Evolutionary conservation across 1,139 yeast species (phyloP), one percentile per base, ranked within the genome.

Genomic region (Zygosaccharomyces sapae): DNA sequence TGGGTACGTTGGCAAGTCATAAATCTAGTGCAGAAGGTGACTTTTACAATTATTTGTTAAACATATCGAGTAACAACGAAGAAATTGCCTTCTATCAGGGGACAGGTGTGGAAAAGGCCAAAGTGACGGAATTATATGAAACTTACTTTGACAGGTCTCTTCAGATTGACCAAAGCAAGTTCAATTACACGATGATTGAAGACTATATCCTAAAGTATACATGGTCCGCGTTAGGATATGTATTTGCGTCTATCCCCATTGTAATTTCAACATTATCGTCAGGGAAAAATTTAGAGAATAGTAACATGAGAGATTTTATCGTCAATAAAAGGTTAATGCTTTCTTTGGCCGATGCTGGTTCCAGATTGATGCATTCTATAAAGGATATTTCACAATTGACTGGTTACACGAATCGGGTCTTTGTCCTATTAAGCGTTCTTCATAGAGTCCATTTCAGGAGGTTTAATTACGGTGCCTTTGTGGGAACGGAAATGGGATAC

Each of bases 61-160:
- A 87, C 61, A 74, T 90, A 62, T 88, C 88, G 63, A 83, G 86
- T 48, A 90, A 90, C 62, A 84, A 90, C 58, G 97, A 90, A 69
- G 97, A 90, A 65, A 88, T 90, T 60, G 95, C 96, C 0, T 90
- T 90, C 63, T 90, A 89, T 64, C 90, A 89, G 62, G 97, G 97
- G 27, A 83, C 94, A 0, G 72, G 75, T n/a, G 78, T 88, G 53
- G 97, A 90, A 67, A 83, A 85, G 62, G 62, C 71, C 5, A 86
- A 86, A 59, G 77, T 89, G 48, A 69, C 68, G 41, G 76, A 74
- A 41, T 76, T 86, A 8, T 89, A 84, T 63, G 64, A 70, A 29
- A 73, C 72, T 37, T 74, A 90, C 52, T 80, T 81, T 58, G 74
- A 76, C 50, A 79, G 75, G 49, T 67, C 74, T 48, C 61, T 71